phyloP scores from a whole-genome alignment of 306 rosid genomes.

The Mucuna pruriens region DNA sequence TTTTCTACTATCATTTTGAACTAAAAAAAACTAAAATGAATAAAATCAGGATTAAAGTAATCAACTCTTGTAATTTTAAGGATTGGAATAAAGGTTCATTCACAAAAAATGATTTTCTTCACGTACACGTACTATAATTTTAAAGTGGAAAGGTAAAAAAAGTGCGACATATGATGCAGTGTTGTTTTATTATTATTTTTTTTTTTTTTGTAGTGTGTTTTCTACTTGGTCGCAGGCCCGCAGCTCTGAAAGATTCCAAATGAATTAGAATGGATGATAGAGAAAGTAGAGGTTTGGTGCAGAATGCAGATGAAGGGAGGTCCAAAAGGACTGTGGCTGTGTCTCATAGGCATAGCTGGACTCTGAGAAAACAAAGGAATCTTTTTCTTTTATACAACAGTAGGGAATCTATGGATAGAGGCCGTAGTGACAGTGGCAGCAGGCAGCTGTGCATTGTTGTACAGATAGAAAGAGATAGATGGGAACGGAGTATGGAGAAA shows the following conservation, averaged over 20 bases:
- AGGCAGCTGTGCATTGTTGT: conserved; percentile 32
- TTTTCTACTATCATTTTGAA: no score
- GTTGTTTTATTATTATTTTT: background rate
- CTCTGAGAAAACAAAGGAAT: conserved; percentile 46
- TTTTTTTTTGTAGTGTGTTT: background rate
- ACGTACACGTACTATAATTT: no score
- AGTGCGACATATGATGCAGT: background rate
- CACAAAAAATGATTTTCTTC: no score
- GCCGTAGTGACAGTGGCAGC: conserved; percentile 33
- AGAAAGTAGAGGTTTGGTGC: conserved; percentile 26
- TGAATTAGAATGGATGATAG: background rate
- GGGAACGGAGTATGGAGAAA: conserved; percentile 10
- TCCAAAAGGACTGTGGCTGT: conserved; percentile 40
- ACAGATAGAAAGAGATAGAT: conserved; percentile 21
- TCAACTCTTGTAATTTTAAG: no score
- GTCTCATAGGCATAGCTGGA: conserved; percentile 42
- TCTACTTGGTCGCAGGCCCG: background rate
- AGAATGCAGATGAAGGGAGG: conserved; percentile 31
- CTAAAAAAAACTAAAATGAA: no score
- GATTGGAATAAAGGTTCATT: no score
- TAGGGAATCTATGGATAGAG: conserved; percentile 52
- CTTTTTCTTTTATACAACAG: conserved; percentile 42
- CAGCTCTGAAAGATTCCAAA: conserved; percentile 51
- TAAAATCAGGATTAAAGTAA: no score
- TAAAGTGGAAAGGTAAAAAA: conserved; percentile 14